Conservation (phyloP, 495 filamentous ascomycete species). For the Pyrenula aspistea region DNA sequence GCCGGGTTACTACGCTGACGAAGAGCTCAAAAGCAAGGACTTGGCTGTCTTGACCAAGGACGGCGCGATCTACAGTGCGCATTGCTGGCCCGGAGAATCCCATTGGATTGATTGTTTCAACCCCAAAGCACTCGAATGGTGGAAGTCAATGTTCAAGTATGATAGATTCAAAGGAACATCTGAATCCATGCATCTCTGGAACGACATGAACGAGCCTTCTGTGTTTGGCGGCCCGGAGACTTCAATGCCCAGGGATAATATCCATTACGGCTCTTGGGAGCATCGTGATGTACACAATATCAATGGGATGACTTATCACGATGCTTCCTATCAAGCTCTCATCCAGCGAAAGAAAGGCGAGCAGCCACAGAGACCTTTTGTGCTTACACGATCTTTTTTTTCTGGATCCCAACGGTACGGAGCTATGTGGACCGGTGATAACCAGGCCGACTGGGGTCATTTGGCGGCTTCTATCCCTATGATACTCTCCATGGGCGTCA, state of each 20-base stretch:
- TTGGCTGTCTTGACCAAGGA: constrained; percentile 83
- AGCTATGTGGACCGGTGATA: constrained; percentile 98
- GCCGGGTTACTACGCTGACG: constrained; percentile 58
- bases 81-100: constrained; percentile 96
- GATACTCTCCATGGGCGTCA: constrained; percentile 82
- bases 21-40: constrained; percentile 73
- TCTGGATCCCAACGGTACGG: constrained; percentile 78
- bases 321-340: constrained; percentile 79
- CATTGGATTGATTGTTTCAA: constrained; percentile 95
- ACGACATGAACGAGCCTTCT: constrained; percentile 99
- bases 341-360: constrained; percentile 71
- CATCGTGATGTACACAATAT: constrained; percentile 94
- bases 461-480: constrained; percentile 78
- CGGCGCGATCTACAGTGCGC: constrained; percentile 79
- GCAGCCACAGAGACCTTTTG: constrained; percentile 62
- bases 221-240: constrained; percentile 98
- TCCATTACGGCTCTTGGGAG: constrained; percentile 88
- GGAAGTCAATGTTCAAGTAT: constrained; percentile 77
- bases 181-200: constrained; percentile 88
- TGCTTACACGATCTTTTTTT: constrained; percentile 85
- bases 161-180: constrained; percentile 71
- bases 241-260: constrained; percentile 87
- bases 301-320: constrained; percentile 85
- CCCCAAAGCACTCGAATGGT: constrained; percentile 77
- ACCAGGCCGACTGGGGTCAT: constrained; percentile 88